Evolutionary conservation across 2,329 filamentous ascomycete species (phyloP).

Genomic region (Pseudocercospora musae): DNA sequence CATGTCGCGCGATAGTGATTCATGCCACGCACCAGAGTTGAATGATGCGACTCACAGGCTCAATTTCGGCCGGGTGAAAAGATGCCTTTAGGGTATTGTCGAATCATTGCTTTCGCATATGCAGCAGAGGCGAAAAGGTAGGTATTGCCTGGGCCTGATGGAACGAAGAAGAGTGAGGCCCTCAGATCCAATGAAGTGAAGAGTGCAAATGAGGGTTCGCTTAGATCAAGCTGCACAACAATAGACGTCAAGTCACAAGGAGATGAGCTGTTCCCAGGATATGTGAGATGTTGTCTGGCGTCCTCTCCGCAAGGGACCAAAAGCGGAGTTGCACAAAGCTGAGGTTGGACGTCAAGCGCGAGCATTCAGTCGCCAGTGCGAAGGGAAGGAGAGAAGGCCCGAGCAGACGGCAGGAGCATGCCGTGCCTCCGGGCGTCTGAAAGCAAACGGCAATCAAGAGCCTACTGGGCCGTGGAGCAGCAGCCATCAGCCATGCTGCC

Average conservation of each 20-base stretch:
- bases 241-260: conserved; percentile 9
- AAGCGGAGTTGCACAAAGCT: not conserved
- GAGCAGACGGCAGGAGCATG: conserved; percentile 14
- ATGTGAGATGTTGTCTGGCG: conserved; percentile 3
- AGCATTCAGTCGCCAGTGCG: not conserved
- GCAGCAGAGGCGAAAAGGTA: not conserved
- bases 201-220: not conserved
- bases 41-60: not conserved
- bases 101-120: not conserved
- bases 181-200: not conserved
- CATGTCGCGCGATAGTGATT: not conserved
- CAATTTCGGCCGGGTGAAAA: conserved; percentile 2
- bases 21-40: not conserved
- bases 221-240: conserved; percentile 4
- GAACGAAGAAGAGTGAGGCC: not conserved
- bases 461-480: conserved; percentile 8
- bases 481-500: too few relatives aligned
- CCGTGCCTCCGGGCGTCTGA: conserved; percentile 5
- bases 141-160: not conserved
- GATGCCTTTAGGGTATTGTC: not conserved
- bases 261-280: conserved; percentile 10
- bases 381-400: conserved; percentile 3
- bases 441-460: conserved; percentile 5
- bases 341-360: conserved; percentile 5
- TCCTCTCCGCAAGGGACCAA: conserved; percentile 10